Evolutionary conservation across 352 stramenopile species (phyloP), one percentile per base, ranked within the genome.

Genomic region (Globisporangium spiculum): DNA sequence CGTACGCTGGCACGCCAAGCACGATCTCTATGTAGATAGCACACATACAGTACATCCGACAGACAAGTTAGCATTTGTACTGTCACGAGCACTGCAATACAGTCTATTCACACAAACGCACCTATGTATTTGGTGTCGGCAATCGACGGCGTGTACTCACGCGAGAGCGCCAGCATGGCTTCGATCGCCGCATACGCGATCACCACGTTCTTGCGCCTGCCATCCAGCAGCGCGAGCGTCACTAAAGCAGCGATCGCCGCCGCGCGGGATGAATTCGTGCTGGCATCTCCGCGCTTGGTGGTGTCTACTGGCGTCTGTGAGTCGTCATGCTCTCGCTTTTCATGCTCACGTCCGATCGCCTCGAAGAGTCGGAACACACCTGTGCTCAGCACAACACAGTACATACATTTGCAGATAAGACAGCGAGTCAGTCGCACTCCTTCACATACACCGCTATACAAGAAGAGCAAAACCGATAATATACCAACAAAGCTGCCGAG

Each of bases 401-500:
- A 18, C 36, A 44, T 44, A 16, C 12, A 44, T 4, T 3, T 10
- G 12, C 18, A 67, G 12, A 26, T 2, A 59, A 59, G 16, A 18
- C 27, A 34, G 7, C 3, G 1, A 5, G 7, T 60, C 7, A 61
- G 27, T 24, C 4, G 20, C 7, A 20, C 44, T 52, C 8, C 16
- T 52, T 24, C 44, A 24, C 7, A 52, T 48, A 20, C 12, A 48
- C 14, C 14, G 18, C 2, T 9, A 26, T 4, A 6, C 34, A 56
- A 4, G 26, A 50, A n/a, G 16, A 46, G 14, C 1, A 36, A 36
- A 26, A 0, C 20, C 5, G 32, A 5, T n/a, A 48, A 41, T 63
- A 66, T 52, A 80, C 84, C 81, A 16, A 90, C 77, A 55, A 91
- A 89, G 60, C 74, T 77, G 8, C 78, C 77, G 32, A 91, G 67